Conservation (phyloP, 1,284 basidiomycete species). For the Cystobasidium sp. region DNA sequence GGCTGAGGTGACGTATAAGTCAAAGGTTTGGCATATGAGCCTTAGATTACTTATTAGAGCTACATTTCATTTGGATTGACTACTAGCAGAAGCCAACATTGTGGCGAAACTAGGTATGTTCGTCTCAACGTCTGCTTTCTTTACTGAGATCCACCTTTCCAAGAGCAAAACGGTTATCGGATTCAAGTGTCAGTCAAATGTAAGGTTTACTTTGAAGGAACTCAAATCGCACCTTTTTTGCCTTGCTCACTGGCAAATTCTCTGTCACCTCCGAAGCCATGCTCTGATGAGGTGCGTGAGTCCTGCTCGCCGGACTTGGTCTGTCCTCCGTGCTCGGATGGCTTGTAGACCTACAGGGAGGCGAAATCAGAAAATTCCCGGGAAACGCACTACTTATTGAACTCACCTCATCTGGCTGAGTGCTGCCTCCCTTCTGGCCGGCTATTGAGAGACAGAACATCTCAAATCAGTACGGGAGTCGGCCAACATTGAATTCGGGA, state of each 20-base stretch:
- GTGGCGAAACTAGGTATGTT: background rate
- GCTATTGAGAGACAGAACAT: too few relatives aligned
- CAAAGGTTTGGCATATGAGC: background rate
- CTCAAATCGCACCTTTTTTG: too few relatives aligned
- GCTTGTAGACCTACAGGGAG: constrained; percentile 36
- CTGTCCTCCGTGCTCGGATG: constrained; percentile 49
- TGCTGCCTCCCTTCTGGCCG: constrained; percentile 46
- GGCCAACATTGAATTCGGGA: too few relatives aligned
- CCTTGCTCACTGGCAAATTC: constrained; percentile 46
- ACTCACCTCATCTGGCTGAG: constrained; percentile 46
- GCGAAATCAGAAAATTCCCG: background rate
- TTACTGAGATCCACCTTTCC: too few relatives aligned
- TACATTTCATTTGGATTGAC: background rate
- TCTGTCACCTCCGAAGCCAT: constrained; percentile 49
- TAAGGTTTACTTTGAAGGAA: too few relatives aligned
- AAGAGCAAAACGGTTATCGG: too few relatives aligned
- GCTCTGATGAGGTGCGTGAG: constrained; percentile 42
- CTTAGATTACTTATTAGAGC: background rate
- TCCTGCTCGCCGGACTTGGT: constrained; percentile 40
- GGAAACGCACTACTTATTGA: constrained; percentile 1
- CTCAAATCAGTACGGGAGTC: too few relatives aligned
- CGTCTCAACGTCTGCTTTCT: too few relatives aligned
- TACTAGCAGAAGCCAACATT: background rate
- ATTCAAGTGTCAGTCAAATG: too few relatives aligned
- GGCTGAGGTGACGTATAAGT: too few relatives aligned